Base-by-base conservation (phyloP, 192 early-diverging fungal genomes). In the Mortierella claussenii region DNA sequence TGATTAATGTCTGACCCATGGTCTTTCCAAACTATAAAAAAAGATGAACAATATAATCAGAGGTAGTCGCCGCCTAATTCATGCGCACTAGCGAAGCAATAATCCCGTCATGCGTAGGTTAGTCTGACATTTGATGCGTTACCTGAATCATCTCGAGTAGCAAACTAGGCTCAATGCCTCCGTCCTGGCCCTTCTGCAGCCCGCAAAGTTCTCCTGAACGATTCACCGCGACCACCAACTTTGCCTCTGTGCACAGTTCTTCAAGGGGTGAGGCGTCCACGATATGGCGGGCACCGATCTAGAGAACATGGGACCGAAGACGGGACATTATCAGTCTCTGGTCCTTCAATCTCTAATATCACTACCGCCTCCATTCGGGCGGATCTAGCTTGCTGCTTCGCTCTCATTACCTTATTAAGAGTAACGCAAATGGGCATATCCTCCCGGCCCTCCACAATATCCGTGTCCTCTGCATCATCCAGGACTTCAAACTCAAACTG, bases 401-500 rank as follows among this genome's bases (percentile, higher is more conserved):
- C n/a, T n/a, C n/a, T n/a, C n/a, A 15, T 54, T 78, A 94, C 91
- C 84, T 92, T 93, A 78, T 87, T 94, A 31, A 97, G 82, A 17
- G 98, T 95, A 27, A 98, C 90, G 11, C 86, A 65, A 28, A 96
- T 73, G 20, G 98, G 98, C 63, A 97, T 80, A 33, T 91, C 76
- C 20, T 95, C 90, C 63, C 83, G 83, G 13, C 97, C 97, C 23
- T 80, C 69, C 2, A 99, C 80, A 42, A 83, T 61, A 55, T 94
- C 90, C 31, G 93, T 91, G 56, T 93, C 94, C 43, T 96, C 95
- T 13, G 89, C 83, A 73, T 94, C 92, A 70, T 97, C 96, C 34
- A 92, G 87, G n/a, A 97, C 88, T 28, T 97, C 96, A 80, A 97
- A 96, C 53, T 98, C 97, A 42, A 89, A 82, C 57, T 89, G 85